Base-by-base conservation (phyloP, 345 rosid genomes). In the Luvunga scandens region DNA sequence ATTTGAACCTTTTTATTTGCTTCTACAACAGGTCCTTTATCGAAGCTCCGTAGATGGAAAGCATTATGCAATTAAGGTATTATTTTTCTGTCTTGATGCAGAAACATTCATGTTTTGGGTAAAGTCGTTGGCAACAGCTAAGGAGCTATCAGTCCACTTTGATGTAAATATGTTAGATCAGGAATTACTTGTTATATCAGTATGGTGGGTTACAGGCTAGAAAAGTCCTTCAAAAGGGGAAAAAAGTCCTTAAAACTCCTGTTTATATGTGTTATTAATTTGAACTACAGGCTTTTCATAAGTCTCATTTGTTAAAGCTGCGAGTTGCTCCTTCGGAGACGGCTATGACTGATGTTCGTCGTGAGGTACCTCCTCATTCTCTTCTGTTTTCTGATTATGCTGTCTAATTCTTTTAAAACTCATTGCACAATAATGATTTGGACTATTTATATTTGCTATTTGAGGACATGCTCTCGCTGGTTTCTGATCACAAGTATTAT, bases 311-410 rank as follows among this genome's bases (percentile, higher is more conserved):
- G 53, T 79, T 84, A 74, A 94, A 91, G 89, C 85, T 88, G 84
- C 90, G 97, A 27, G 99, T 96, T 82, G 94, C 91, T 77, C 99
- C 99, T 80, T 96, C 97, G 65, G 99, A 96, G 89, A 96, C 98
- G 65, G 98, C 99, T 79, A 96, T 96, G 99, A 88, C 90, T 36
- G 99, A 96, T 85, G 99, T 96, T 77, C 90, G 90, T 78, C 93
- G 99, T 42, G 98, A 96, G 93, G 99, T 96, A 90, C 65, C 69
- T 73, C 31, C 67, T 67, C 56, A 16, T 18, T 74, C 25, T 56
- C 73, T 66, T 79, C 62, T 66, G 28, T 53, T 55, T 42, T 48
- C 53, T 68, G 12, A 9, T 68, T 78, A 55, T 67, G 28, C 36
- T 57, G 63, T 13, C 71, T 66, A 53, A 9, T 55, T 19, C 19